Base-by-base conservation (phyloP, 2,329 filamentous ascomycete genomes). In the Pseudogymnoascus verrucosus region DNA sequence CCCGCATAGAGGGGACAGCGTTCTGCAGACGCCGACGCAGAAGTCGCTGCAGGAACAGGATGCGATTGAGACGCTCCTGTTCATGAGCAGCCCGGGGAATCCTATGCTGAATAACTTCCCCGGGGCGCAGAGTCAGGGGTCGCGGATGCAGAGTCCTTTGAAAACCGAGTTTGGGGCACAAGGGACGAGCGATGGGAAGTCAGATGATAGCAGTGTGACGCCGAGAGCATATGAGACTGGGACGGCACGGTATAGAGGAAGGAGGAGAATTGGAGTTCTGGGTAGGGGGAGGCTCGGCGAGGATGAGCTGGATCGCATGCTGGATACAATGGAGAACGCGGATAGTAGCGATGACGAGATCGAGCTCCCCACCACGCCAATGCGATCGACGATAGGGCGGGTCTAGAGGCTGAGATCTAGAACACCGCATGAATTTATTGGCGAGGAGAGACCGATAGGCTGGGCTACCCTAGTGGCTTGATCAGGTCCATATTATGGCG, bases 1-100 rank as follows among this genome's bases (percentile, higher is more conserved):
- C 5, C 21, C 23, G 2, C 16, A 67, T 65, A 65, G 67, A 68
- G 8, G 67, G 66, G 42, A 34, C 57, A 10, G 26, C 4, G 21
- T 64, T 14, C 76, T 89, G 4, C 86, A 86, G 65, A 89, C 88
- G 31, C 87, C 72, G 26, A 68, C 87, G 0, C 87, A 87, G 63
- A 87, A 90, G 67, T 86, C 85, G 21, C 78, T 84, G 7, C 84
- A 89, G 61, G 90, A 95, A 71, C 89, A 92, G 71, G 90, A 93
- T 70, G 90, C 90, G 5, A 86, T 93, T 57, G 90, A 93, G 71
- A 89, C 89, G 0, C 76, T 95, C 23, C 78, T 93, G 26, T 92
- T 93, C 71, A 89, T 95, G 85, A 91, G 89, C 70, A 90, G 88
- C 66, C 89, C 89, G 0, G 87, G 87, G 14, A 89, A 90, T 73